These are phyloP conservation scores for Rhodotorula sp. DNA, from an alignment of 1,284 basidiomycete genomes.

Conservation along the genomic window DNA sequence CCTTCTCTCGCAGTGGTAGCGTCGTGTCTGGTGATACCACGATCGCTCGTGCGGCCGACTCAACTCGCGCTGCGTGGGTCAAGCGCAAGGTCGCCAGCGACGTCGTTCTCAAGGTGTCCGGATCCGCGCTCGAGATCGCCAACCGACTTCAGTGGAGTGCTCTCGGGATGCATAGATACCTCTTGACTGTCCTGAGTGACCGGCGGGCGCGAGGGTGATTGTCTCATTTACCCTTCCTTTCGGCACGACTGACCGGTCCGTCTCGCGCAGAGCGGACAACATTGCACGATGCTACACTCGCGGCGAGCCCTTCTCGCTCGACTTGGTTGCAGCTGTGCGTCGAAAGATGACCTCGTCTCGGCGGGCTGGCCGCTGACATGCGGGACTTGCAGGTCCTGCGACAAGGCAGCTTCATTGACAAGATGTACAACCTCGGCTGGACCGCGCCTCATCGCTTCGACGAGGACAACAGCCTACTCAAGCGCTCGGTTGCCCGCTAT, in stretches of 20 bases:
- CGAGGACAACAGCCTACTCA: slow-evolving; percentile 37
- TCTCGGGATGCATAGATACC: too few relatives aligned
- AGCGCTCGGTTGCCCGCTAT: slow-evolving; percentile 48
- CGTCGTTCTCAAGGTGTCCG: too few relatives aligned
- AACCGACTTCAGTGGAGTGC: too few relatives aligned
- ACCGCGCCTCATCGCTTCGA: slow-evolving; percentile 51
- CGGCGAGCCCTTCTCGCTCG: slow-evolving; percentile 21
- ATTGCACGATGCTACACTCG: slow-evolving; percentile 16
- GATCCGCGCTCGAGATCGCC: too few relatives aligned
- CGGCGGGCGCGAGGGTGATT: background rate
- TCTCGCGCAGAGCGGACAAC: slow-evolving; percentile 26
- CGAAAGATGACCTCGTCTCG: too few relatives aligned
- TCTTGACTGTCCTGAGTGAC: too few relatives aligned
- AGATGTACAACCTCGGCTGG: slow-evolving; percentile 59
- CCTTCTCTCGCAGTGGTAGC: too few relatives aligned
- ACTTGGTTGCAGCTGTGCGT: slow-evolving; percentile 42
- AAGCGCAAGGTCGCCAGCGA: too few relatives aligned
- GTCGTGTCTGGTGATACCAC: too few relatives aligned
- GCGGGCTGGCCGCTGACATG: background rate
- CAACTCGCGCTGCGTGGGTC: too few relatives aligned
- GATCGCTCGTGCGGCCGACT: too few relatives aligned
- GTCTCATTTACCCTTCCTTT: background rate
- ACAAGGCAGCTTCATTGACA: slow-evolving; percentile 60
- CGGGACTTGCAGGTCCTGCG: slow-evolving; percentile 50
- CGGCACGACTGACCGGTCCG: too few relatives aligned